Evolutionary conservation across 495 filamentous ascomycete genomes (phyloP).

Genomic region (Podospora didyma): DNA sequence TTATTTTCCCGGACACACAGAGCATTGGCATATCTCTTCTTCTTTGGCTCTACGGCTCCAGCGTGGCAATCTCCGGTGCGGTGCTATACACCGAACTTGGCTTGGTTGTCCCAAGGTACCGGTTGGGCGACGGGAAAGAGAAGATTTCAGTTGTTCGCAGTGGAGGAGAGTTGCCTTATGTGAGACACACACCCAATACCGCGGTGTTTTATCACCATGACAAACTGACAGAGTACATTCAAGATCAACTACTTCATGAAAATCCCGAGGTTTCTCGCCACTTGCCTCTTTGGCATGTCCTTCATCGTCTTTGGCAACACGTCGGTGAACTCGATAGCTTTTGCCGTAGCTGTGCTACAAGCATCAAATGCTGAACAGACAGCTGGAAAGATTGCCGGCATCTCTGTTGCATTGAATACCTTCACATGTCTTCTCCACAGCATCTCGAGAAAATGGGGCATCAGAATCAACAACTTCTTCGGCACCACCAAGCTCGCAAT

Average conservation of each 20-base stretch:
- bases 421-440: conserved; percentile 53
- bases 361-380: not conserved
- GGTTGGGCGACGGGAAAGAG: conserved; percentile 4
- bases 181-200: not conserved
- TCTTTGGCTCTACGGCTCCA: conserved; percentile 13
- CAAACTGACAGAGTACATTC: no score
- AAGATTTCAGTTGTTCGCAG: conserved; percentile 16
- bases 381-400: conserved; percentile 7
- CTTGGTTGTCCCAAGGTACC: conserved; percentile 14
- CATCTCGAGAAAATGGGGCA: conserved; percentile 22
- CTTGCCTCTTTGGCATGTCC: conserved; percentile 18
- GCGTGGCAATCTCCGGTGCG: conserved; percentile 10
- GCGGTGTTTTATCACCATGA: not conserved
- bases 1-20: conserved; percentile 20
- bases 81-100: conserved; percentile 20
- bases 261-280: conserved; percentile 13
- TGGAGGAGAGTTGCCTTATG: conserved; percentile 18
- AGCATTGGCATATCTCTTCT: conserved; percentile 14
- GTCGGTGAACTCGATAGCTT: conserved; percentile 15
- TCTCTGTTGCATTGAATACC: conserved; percentile 15
- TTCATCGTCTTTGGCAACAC: conserved; percentile 22
- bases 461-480: conserved; percentile 18
- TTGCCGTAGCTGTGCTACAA: conserved; percentile 6
- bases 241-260: conserved; percentile 20
- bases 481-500: conserved; percentile 13